Evolutionary conservation across 352 stramenopile genomes (phyloP).

Genomic region (Phytophthora citrophthora): DNA sequence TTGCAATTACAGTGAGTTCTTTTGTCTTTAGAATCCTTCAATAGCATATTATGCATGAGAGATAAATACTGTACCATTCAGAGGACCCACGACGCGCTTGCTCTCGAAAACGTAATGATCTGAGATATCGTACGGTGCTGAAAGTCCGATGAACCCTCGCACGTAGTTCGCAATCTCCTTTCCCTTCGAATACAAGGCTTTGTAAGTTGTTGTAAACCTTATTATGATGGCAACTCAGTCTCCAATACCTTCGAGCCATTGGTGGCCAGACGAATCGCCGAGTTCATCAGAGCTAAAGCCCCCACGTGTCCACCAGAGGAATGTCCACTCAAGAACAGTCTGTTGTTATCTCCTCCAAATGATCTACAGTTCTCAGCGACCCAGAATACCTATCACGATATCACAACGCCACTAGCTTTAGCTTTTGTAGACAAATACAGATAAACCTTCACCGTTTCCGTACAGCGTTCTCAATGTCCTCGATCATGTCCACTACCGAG

Average conservation of each 20-base stretch:
- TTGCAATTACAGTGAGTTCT: conserved; percentile 2
- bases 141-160: conserved; percentile 67
- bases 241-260: conserved; percentile 23
- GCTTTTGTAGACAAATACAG: neutral
- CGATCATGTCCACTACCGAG: conserved; percentile 86
- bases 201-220: neutral
- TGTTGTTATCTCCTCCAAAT: conserved; percentile 56
- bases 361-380: conserved; percentile 47
- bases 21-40: too few species aligned
- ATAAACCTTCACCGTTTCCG: conserved; percentile 1
- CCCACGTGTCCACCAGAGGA: conserved; percentile 70
- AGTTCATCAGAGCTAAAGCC: conserved; percentile 62
- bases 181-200: conserved; percentile 11
- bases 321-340: conserved; percentile 68
- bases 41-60: neutral
- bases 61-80: conserved; percentile 37
- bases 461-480: conserved; percentile 85
- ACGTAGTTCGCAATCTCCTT: conserved; percentile 47
- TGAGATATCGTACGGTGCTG: conserved; percentile 72
- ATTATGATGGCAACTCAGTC: neutral
- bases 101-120: conserved; percentile 82
- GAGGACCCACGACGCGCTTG: conserved; percentile 53
- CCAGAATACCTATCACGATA: conserved; percentile 56
- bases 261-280: conserved; percentile 44
- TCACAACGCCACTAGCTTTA: conserved; percentile 16